These are phyloP conservation scores for Botrytis squamosa DNA, from an alignment of 2,329 filamentous ascomycete genomes.

Conservation along the genomic window DNA sequence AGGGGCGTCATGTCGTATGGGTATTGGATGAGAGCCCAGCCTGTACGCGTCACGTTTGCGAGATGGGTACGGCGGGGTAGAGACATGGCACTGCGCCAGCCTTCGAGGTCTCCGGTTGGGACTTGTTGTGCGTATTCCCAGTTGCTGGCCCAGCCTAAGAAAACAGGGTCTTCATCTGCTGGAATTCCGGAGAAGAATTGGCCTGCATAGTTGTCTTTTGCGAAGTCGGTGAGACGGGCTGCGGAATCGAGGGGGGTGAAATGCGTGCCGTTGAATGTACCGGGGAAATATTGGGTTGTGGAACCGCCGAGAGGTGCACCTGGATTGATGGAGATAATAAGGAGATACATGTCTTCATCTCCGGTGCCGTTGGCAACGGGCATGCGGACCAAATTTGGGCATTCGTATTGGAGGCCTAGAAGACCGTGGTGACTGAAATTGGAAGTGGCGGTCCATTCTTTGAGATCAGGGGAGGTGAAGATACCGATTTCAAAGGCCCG, in stretches of 20 bases:
- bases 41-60: conserved; percentile 49
- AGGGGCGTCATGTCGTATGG: conserved; percentile 51
- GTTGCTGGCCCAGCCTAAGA: conserved; percentile 57
- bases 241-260: conserved; percentile 49
- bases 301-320: conserved; percentile 57
- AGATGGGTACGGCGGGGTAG: conserved; percentile 55
- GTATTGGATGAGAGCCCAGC: conserved; percentile 51
- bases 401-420: conserved; percentile 47
- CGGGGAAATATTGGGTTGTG: conserved; percentile 55
- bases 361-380: conserved; percentile 43
- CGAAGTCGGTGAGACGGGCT: conserved; percentile 47
- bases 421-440: conserved; percentile 60
- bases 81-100: conserved; percentile 53
- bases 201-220: conserved; percentile 55
- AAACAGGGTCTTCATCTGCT: conserved; percentile 37
- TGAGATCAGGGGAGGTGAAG: conserved; percentile 59
- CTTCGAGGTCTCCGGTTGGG: conserved; percentile 52
- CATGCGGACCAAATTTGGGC: conserved; percentile 59
- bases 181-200: conserved; percentile 54
- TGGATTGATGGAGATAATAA: conserved; percentile 56
- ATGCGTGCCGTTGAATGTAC: conserved; percentile 63
- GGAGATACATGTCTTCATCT: conserved; percentile 42
- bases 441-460: conserved; percentile 55
- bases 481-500: conserved; percentile 58
- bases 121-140: conserved; percentile 57